Evolutionary conservation across 2,329 filamentous ascomycete genomes (phyloP).

Genomic region (Whalleya microplaca): DNA sequence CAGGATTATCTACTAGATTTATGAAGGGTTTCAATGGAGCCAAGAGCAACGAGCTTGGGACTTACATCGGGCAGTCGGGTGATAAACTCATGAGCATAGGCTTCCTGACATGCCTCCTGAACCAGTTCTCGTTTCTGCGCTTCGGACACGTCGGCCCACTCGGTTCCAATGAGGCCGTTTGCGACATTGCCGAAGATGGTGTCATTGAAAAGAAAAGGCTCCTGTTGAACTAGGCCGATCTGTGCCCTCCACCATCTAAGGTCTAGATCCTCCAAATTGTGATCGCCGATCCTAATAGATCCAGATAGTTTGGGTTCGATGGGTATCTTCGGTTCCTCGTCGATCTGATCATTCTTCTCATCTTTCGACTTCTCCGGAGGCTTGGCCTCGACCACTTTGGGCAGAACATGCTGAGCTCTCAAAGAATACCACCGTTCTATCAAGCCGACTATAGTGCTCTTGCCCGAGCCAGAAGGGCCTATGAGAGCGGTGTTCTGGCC

Average conservation of each 20-base stretch:
- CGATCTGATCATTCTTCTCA: slow-evolving; percentile 33
- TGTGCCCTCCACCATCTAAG: slow-evolving; percentile 62
- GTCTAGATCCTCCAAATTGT: slow-evolving; percentile 57
- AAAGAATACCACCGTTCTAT: slow-evolving; percentile 71
- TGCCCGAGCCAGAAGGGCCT: slow-evolving; percentile 70
- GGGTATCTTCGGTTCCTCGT: slow-evolving; percentile 16
- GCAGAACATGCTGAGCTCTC: slow-evolving; percentile 48
- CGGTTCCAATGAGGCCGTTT: slow-evolving; percentile 54
- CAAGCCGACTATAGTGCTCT: slow-evolving; percentile 71
- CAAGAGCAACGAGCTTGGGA: slow-evolving; percentile 57
- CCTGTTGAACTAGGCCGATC: slow-evolving; percentile 67
- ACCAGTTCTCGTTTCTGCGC: slow-evolving; percentile 60
- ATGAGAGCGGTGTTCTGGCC: slow-evolving; percentile 73
- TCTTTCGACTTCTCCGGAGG: slow-evolving; percentile 35
- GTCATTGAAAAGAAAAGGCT: slow-evolving; percentile 67
- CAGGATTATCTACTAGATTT: background rate
- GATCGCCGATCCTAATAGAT: slow-evolving; percentile 45
- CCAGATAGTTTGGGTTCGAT: slow-evolving; percentile 21
- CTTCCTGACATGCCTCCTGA: slow-evolving; percentile 62
- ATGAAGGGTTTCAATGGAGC: background rate
- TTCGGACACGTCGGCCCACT: slow-evolving; percentile 52
- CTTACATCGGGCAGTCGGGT: slow-evolving; percentile 64
- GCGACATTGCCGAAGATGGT: slow-evolving; percentile 64
- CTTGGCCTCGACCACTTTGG: slow-evolving; percentile 43
- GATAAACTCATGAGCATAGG: slow-evolving; percentile 70